Base-by-base conservation (phyloP, 768 basidiomycete genomes). In the Gloeostereum incarnatum region DNA sequence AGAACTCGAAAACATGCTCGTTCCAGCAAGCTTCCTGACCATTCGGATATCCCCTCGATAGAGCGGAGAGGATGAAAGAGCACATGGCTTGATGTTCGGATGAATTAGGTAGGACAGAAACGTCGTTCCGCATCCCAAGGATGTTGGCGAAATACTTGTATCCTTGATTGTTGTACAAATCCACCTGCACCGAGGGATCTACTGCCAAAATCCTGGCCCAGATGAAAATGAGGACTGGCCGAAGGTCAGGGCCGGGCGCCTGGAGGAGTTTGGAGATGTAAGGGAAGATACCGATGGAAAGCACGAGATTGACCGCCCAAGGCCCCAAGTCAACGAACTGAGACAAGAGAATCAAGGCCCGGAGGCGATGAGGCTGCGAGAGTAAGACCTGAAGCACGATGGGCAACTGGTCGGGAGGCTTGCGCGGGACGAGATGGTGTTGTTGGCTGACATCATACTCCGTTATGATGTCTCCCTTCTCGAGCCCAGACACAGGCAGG, bases 31-130 rank as follows among this genome's bases (percentile, higher is more conserved):
- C 89, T 36, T 73, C 70, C 60, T 98, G 92, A 4, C 93, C 93
- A 2, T 72, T 70, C n/a, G 74, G 71, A 54, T 82, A 89, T 50
- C 90, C 91, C n/a, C 94, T 79, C 27, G 85, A 81, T 35, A 96
- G 79, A 10, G 91, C 79, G 17, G 85, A 74, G 19, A 98, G 78
- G 49, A 97, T 92, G 63, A 98, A 98, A 1, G 91, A 87, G 55
- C 93, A 98, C 94, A 98, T 98, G 1, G 96, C 92, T 47, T 89
- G 87, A 58, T 97, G 92, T 55, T 98, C 96, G 4, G 86, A 84
- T 36, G 81, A 78, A 58, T 99, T 96, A 0, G 93, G 92, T n/a
- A 97, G 75, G 29, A 73, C 55, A 27, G 63, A 52, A 23, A 65
- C 57, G 39, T 86, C 84, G 26, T 86, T 80, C 41, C 69, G 69